Evolutionary conservation across 2,329 filamentous ascomycete species (phyloP).

Genomic region (Sporothrix dimorphospora): DNA sequence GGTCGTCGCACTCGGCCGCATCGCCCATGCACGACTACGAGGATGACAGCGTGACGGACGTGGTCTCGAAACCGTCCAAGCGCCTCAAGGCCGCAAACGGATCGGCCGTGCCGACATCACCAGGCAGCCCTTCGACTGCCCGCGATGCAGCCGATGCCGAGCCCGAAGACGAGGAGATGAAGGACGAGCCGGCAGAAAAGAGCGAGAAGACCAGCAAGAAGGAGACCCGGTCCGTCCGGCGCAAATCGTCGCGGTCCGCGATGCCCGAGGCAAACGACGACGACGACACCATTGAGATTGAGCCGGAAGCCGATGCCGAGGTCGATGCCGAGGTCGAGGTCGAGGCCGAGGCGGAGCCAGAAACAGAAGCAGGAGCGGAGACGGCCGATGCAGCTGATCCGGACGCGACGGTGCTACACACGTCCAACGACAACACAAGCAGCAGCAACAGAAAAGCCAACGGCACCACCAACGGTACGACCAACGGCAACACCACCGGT

Average conservation of each 20-base stretch:
- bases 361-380: constrained; percentile 33
- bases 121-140: constrained; percentile 41
- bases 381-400: constrained; percentile 15
- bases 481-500: not conserved
- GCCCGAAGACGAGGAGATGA: constrained; percentile 27
- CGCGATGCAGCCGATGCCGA: constrained; percentile 20
- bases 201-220: not conserved
- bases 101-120: constrained; percentile 50
- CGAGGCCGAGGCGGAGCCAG: constrained; percentile 33
- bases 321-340: constrained; percentile 37
- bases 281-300: constrained; percentile 1
- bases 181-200: not conserved
- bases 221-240: constrained; percentile 15
- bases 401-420: constrained; percentile 23
- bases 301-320: not conserved
- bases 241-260: constrained; percentile 16
- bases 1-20: constrained; percentile 54
- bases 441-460: not conserved
- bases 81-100: constrained; percentile 51
- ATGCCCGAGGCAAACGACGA: not conserved
- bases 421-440: not conserved
- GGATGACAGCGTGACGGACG: constrained; percentile 50
- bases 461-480: constrained; percentile 32
- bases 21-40: constrained; percentile 52
- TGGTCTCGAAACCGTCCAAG: constrained; percentile 49